phyloP scores from a whole-genome alignment of 2,329 filamentous ascomycete species.

The Talaromyces sp. region DNA sequence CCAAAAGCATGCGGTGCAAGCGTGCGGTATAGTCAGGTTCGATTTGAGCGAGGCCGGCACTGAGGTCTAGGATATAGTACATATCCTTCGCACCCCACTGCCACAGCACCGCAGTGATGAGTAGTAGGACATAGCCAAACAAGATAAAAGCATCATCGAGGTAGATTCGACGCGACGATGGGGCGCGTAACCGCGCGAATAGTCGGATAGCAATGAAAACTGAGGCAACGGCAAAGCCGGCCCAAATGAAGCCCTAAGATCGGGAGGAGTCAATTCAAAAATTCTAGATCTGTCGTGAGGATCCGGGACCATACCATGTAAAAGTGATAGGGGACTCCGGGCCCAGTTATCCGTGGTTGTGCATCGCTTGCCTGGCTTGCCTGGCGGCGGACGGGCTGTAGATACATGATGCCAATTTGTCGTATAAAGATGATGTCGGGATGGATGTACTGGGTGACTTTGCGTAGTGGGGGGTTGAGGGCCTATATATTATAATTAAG shows the following conservation, averaged over 20 bases:
- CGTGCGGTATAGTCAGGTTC: not conserved
- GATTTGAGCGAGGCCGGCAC: not conserved
- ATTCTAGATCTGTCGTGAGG: not conserved
- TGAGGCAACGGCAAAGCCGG: not conserved
- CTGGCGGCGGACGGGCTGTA: not conserved
- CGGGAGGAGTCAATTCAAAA: not conserved
- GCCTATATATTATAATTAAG: not conserved
- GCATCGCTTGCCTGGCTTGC: not conserved
- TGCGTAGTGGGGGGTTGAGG: not conserved
- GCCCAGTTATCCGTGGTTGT: not conserved
- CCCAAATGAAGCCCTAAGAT: not conserved
- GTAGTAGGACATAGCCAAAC: not conserved
- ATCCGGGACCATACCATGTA: not conserved
- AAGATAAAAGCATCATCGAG: not conserved
- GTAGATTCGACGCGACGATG: not conserved
- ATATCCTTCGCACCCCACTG: not conserved
- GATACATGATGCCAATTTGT: not conserved
- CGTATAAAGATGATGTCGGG: not conserved
- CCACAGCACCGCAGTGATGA: not conserved
- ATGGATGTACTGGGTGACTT: not conserved
- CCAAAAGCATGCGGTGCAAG: not conserved
- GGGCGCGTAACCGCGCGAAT: not conserved
- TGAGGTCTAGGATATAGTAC: not conserved
- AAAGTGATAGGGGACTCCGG: not conserved
- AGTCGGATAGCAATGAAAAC: not conserved